phyloP scores from a whole-genome alignment of 2,329 filamentous ascomycete genomes.

The Dactylellina haptotyla region DNA sequence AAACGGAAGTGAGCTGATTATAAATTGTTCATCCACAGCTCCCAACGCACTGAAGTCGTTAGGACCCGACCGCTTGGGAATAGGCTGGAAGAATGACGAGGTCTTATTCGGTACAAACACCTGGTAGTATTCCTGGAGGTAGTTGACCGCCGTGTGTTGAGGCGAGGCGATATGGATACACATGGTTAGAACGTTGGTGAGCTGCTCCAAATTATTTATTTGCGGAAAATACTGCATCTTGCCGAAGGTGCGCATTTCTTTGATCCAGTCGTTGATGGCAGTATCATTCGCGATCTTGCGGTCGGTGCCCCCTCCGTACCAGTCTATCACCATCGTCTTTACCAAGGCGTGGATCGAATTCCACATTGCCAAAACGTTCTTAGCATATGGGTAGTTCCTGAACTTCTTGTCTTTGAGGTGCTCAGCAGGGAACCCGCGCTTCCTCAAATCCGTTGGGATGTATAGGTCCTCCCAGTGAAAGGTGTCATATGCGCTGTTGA shows the following conservation, averaged over 20 bases:
- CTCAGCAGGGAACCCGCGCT: slow-evolving; percentile 63
- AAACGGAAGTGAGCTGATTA: slow-evolving; percentile 62
- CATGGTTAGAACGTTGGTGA: slow-evolving; percentile 66
- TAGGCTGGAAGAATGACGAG: slow-evolving; percentile 60
- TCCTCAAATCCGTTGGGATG: slow-evolving; percentile 64
- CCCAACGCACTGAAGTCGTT: too few relatives aligned
- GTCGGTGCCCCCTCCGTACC: slow-evolving; percentile 59
- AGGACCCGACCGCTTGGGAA: slow-evolving; percentile 60
- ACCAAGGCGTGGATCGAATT: slow-evolving; percentile 63
- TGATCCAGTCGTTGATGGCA: slow-evolving; percentile 62
- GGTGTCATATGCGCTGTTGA: slow-evolving; percentile 62
- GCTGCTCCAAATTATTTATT: slow-evolving; percentile 62
- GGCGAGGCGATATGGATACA: slow-evolving; percentile 67
- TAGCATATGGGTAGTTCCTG: slow-evolving; percentile 66
- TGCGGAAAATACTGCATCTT: slow-evolving; percentile 63
- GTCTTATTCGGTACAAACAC: slow-evolving; percentile 65
- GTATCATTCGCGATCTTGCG: slow-evolving; percentile 59
- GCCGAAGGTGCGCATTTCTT: slow-evolving; percentile 60
- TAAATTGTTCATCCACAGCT: slow-evolving; percentile 58
- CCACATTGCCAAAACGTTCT: slow-evolving; percentile 65
- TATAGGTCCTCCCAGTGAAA: slow-evolving; percentile 65
- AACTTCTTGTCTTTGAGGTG: slow-evolving; percentile 61
- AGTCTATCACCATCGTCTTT: slow-evolving; percentile 60
- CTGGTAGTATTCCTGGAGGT: slow-evolving; percentile 67
- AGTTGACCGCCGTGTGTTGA: slow-evolving; percentile 67